A percentile compares a stretch with the other conserved stretches of the same genome.
phyloP scores from a whole-genome alignment of 331 rosid genomes.

The Rosa hybrid region DNA sequence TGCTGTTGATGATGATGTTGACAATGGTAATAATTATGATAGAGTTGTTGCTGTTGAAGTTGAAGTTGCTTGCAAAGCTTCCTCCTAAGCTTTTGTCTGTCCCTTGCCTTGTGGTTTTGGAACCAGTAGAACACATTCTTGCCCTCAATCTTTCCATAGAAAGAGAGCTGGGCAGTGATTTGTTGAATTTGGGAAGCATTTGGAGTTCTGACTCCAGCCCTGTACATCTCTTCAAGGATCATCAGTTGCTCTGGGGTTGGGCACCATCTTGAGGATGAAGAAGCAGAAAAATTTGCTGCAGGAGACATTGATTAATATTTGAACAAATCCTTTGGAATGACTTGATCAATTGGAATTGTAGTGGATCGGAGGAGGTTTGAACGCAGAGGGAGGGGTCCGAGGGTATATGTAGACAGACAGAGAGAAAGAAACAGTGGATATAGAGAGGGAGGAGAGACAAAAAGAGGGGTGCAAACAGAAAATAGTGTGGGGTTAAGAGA shows the following conservation, averaged over 20 bases:
- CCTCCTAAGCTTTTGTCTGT: conserved; percentile 81
- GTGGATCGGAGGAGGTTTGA: conserved; percentile 11
- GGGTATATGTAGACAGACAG: conserved; percentile 47
- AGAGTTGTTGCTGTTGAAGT: conserved; percentile 44
- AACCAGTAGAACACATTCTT: conserved; percentile 98
- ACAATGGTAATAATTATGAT: conserved; percentile 35
- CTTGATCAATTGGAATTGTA: neutral
- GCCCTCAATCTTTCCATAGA: conserved; percentile 89
- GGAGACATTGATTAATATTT: conserved; percentile 50
- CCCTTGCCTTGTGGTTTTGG: conserved; percentile 97
- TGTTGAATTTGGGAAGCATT: conserved; percentile 89
- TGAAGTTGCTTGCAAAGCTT: conserved; percentile 78
- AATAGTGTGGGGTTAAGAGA: conserved; percentile 28
- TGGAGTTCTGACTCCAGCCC: conserved; percentile 79
- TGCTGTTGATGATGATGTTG: neutral
- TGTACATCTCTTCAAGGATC: conserved; percentile 88
- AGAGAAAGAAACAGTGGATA: conserved; percentile 46
- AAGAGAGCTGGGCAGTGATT: conserved; percentile 80
- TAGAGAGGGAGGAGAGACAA: conserved; percentile 47
- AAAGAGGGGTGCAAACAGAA: conserved; percentile 35
- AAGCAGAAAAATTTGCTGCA: conserved; percentile 31
- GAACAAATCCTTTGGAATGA: neutral
- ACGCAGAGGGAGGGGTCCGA: conserved; percentile 4
- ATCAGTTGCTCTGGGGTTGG: conserved; percentile 93
- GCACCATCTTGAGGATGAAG: conserved; percentile 77